Conservation (phyloP, 2,329 filamentous ascomycete species). For the Stemphylium vesicarium region DNA sequence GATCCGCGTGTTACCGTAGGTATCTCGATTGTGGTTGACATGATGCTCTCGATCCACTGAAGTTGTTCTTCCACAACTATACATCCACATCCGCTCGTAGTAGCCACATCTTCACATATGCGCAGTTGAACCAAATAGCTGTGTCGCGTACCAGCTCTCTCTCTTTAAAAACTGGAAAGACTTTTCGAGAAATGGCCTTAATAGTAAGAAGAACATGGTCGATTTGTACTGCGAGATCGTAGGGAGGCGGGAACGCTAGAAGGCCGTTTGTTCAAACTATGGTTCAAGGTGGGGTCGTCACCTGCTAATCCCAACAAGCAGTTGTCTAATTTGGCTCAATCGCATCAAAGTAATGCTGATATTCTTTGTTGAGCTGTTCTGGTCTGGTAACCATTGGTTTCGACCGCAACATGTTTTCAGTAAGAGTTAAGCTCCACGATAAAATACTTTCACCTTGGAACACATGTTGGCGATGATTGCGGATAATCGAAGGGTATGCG, state of each 20-base stretch:
- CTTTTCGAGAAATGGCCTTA: neutral
- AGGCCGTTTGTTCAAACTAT: neutral
- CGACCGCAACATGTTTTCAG: no score
- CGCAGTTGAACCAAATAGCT: neutral
- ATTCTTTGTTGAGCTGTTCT: no score
- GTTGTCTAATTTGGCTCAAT: no score
- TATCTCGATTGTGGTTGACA: constrained; percentile 6
- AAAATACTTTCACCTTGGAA: no score
- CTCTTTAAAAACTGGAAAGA: neutral
- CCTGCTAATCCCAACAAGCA: neutral
- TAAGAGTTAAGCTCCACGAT: no score
- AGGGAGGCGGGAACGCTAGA: neutral
- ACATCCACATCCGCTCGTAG: no score
- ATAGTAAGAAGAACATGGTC: no score
- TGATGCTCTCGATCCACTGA: constrained; percentile 9
- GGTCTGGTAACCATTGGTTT: no score
- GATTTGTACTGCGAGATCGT: no score
- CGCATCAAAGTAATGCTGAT: no score
- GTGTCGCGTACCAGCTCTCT: neutral
- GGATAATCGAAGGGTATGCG: no score
- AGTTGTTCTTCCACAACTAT: neutral
- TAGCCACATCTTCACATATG: neutral
- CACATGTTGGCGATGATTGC: no score
- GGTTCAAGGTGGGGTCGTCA: constrained; percentile 7
- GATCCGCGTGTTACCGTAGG: neutral